A percentile compares a stretch with the other conserved stretches of the same genome.
phyloP scores from a whole-genome alignment of 495 filamentous ascomycete genomes.

The Penicillium nucicola region DNA sequence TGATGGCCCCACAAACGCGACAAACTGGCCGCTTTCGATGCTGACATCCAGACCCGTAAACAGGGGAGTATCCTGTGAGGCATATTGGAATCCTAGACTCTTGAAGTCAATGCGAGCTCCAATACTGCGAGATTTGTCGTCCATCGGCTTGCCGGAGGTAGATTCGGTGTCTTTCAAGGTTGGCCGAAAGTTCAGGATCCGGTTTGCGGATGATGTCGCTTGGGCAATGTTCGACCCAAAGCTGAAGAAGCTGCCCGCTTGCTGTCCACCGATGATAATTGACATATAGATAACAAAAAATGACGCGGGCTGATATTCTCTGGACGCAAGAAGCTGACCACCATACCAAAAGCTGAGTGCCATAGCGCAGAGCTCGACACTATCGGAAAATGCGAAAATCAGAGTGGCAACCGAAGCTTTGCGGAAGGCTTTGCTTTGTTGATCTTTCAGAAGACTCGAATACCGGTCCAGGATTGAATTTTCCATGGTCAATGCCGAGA shows the following conservation, averaged over 20 bases:
- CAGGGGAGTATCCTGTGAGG: conserved; percentile 47
- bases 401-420: conserved; percentile 46
- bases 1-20: conserved; percentile 66
- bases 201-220: conserved; percentile 52
- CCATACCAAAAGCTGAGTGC: conserved; percentile 62
- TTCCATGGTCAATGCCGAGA: conserved; percentile 54
- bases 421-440: conserved; percentile 48
- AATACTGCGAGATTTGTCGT: neutral
- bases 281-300: conserved; percentile 61
- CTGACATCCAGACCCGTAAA: conserved; percentile 37
- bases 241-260: conserved; percentile 52
- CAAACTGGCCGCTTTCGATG: conserved; percentile 63
- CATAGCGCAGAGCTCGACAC: conserved; percentile 48
- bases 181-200: conserved; percentile 39
- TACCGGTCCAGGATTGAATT: conserved; percentile 46
- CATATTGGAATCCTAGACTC: conserved; percentile 58
- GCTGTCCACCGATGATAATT: conserved; percentile 55
- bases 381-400: conserved; percentile 38
- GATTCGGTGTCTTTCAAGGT: neutral
- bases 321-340: conserved; percentile 46
- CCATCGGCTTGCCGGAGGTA: neutral
- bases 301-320: conserved; percentile 44
- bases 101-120: conserved; percentile 32
- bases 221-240: conserved; percentile 51
- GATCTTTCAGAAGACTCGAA: conserved; percentile 43